Base-by-base conservation (phyloP, 441 rosid genomes). In the Croton setiger region DNA sequence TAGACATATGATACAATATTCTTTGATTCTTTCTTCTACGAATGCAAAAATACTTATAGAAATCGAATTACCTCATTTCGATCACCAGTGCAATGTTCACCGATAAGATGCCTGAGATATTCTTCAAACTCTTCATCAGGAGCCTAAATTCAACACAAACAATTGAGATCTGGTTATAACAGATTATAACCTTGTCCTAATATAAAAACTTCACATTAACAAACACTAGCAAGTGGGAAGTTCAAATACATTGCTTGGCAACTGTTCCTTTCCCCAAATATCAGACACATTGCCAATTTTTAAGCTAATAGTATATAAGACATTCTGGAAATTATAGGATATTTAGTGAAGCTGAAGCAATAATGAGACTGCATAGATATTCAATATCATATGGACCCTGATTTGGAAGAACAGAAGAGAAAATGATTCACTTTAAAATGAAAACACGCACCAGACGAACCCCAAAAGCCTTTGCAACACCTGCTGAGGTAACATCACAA, bases 61-160 rank as follows among this genome's bases (percentile, higher is more conserved):
- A 21, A 69, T 31, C 64, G 60, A 71, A 78, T 77, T 79, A 92
- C 99, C 93, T 95, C 95, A 76, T 94, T 94, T 63, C 91, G 81
- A 74, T 92, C 90, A 43, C 99, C 96, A 27, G 86, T 85, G 81
- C 88, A 91, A 44, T 89, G 96, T 44, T 86, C 83, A 63, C 93
- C 86, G 44, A 89, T 82, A 74, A 88, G 85, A 75, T 86, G 91
- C 85, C 93, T 80, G 23, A 92, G 95, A 73, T 87, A 84, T 80
- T 92, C 98, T 84, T 96, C 99, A 81, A 92, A 92, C 74, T 92
- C 98, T 88, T 96, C 98, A 80, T 96, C 97, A 63, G 98, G 99
- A 74, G 98, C 99, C 99, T 90, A 69, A 70, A 80, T 54, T 54
- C 60, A 74, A 63, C 47, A 67, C 21, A 60, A 71, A 37, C 52